phyloP scores from a whole-genome alignment of 495 filamentous ascomycete genomes.

The Sabuloglossum arenarium region DNA sequence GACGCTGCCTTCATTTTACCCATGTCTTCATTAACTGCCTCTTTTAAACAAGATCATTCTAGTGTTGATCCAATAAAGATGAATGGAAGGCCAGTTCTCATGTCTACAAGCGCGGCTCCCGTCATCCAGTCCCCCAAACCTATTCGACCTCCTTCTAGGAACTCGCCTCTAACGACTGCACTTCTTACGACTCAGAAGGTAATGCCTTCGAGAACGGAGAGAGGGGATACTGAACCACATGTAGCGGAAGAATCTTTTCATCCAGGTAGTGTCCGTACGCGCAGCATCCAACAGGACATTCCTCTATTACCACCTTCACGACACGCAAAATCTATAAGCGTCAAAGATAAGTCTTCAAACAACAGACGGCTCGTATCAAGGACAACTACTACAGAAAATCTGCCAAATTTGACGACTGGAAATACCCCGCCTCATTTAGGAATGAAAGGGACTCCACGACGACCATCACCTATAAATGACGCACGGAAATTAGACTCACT shows the following conservation, averaged over 20 bases:
- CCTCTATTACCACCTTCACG: not conserved
- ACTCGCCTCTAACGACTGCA: not conserved
- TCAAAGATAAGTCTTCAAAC: not conserved
- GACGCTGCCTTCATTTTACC: slow-evolving; percentile 1
- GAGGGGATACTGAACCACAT: not conserved
- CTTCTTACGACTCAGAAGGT: not conserved
- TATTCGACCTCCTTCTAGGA: not conserved
- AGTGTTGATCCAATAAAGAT: not conserved
- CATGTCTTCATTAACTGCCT: not conserved
- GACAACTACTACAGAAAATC: not conserved
- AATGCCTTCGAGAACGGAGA: not conserved
- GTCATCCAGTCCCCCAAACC: slow-evolving; percentile 9
- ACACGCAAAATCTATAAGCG: not conserved
- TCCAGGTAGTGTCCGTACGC: not conserved
- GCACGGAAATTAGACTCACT: not conserved
- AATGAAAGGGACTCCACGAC: not conserved
- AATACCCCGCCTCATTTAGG: not conserved
- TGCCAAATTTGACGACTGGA: not conserved
- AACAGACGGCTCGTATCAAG: not conserved
- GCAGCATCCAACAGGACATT: not conserved
- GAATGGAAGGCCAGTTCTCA: not conserved
- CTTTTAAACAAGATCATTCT: not conserved
- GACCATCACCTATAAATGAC: not conserved
- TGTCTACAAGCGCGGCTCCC: not conserved
- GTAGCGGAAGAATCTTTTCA: not conserved